Evolutionary conservation across 441 rosid genomes (phyloP).

Genomic region (Jatropha multifida): DNA sequence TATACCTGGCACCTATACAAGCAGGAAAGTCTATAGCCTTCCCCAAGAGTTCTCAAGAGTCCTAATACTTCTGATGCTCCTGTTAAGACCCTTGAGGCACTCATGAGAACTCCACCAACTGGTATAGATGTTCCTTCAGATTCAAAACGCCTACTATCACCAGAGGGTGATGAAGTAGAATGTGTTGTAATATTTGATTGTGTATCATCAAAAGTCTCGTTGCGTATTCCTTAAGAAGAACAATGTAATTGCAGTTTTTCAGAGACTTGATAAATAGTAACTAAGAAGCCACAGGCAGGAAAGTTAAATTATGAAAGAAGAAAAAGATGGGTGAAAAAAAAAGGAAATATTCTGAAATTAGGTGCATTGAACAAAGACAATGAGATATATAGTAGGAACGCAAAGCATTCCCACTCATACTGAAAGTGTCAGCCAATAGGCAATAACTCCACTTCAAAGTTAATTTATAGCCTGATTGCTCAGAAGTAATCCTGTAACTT

Average conservation of each 20-base stretch:
- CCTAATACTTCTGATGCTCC: slow-evolving; percentile 74
- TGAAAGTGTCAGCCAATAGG: not conserved
- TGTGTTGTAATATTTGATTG: slow-evolving; percentile 50
- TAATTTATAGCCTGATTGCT: not conserved
- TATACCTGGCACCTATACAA: slow-evolving; percentile 82
- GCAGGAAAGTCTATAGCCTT: slow-evolving; percentile 91
- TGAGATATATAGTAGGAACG: not conserved
- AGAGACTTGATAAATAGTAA: slow-evolving; percentile 20
- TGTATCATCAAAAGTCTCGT: slow-evolving; percentile 74
- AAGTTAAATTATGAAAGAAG: slow-evolving; percentile 8
- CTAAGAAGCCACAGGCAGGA: slow-evolving; percentile 5
- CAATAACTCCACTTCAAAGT: not conserved
- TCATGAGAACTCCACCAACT: slow-evolving; percentile 45
- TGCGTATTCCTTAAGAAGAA: slow-evolving; percentile 57
- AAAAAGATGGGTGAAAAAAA: not conserved
- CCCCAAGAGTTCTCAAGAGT: slow-evolving; percentile 81
- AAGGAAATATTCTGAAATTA: not conserved
- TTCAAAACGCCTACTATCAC: slow-evolving; percentile 56
- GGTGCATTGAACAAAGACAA: not conserved
- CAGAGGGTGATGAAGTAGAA: slow-evolving; percentile 46
- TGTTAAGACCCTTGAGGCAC: slow-evolving; percentile 48
- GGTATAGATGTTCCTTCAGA: slow-evolving; percentile 59
- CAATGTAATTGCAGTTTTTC: slow-evolving; percentile 24
- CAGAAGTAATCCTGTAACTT: not conserved
- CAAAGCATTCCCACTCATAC: not conserved